Conservation (phyloP, 1,284 basidiomycete genomes). For the Garcileccinum viscosum region DNA sequence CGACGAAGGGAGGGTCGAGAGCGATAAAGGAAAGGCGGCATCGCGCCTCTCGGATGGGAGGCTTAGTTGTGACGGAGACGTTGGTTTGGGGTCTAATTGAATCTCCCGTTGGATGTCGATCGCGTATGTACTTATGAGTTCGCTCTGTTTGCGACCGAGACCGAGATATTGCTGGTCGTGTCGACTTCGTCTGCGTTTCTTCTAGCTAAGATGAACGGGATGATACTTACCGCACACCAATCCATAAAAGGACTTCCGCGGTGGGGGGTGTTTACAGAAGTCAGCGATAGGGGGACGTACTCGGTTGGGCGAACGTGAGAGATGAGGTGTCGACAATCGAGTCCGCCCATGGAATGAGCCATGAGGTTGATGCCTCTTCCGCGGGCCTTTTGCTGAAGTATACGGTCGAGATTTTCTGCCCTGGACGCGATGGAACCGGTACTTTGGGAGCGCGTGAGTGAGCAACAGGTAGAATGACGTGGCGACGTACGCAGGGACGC, state of each 20-base stretch:
- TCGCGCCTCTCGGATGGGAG: constrained; percentile 37
- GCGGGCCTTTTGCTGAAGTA: constrained; percentile 70
- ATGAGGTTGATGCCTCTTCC: constrained; percentile 89
- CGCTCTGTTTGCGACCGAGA: constrained; percentile 65
- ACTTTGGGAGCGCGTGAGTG: constrained; percentile 46
- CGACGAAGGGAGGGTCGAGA: constrained; percentile 74
- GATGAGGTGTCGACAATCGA: constrained; percentile 93
- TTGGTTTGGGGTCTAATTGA: constrained; percentile 20
- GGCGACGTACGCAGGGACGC: constrained; percentile 83
- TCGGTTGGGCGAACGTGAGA: constrained; percentile 82
- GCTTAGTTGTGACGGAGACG: constrained; percentile 22
- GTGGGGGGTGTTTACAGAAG: constrained; percentile 93
- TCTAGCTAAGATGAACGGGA: constrained; percentile 10
- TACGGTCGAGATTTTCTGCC: constrained; percentile 79
- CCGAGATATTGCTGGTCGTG: constrained; percentile 79
- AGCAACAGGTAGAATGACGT: background rate
- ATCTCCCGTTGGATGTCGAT: constrained; percentile 11
- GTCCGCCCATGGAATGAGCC: constrained; percentile 96
- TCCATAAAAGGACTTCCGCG: constrained; percentile 99
- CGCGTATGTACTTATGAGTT: constrained; percentile 34
- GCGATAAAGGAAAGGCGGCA: constrained; percentile 43
- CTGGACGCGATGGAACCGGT: constrained; percentile 92
- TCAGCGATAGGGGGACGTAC: constrained; percentile 89
- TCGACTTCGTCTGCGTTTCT: constrained; percentile 20
- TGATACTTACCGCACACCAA: constrained; percentile 83